Evolutionary conservation across 345 rosid genomes (phyloP).

Genomic region (Salix purpurea): DNA sequence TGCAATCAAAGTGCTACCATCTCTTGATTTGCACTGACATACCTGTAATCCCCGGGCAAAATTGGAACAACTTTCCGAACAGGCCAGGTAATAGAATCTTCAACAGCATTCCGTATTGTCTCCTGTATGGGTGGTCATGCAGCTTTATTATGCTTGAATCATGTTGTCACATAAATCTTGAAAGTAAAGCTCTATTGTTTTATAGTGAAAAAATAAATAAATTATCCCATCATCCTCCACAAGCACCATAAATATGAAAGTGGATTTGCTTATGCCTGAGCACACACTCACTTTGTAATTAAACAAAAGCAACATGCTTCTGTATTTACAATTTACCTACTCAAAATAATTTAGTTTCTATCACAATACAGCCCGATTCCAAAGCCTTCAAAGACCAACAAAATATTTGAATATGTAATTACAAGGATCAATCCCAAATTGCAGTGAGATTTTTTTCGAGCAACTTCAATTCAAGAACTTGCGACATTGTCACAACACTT

Average conservation of each 20-base stretch:
- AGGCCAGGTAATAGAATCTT: conserved; percentile 98
- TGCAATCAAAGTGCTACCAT: conserved; percentile 1
- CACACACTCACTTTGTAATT: background rate
- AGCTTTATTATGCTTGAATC: background rate
- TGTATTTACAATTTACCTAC: background rate
- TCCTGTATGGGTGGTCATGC: conserved; percentile 49
- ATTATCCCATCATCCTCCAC: background rate
- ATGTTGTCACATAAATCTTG: background rate
- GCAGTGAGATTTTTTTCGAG: background rate
- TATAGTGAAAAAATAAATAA: background rate
- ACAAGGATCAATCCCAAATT: background rate
- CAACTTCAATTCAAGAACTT: background rate
- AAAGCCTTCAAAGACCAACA: background rate
- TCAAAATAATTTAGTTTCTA: background rate
- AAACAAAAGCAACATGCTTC: background rate
- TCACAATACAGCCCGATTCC: background rate
- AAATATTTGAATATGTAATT: background rate
- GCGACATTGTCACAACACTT: background rate
- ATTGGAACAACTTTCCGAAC: conserved; percentile 93
- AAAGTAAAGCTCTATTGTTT: background rate
- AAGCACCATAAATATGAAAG: background rate
- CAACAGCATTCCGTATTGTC: conserved; percentile 85
- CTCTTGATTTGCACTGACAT: background rate
- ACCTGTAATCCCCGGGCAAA: conserved; percentile 98
- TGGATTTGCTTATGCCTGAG: background rate